phyloP scores from a whole-genome alignment of 192 early-diverging fungal genomes.

The Kickxella alabastrina region DNA sequence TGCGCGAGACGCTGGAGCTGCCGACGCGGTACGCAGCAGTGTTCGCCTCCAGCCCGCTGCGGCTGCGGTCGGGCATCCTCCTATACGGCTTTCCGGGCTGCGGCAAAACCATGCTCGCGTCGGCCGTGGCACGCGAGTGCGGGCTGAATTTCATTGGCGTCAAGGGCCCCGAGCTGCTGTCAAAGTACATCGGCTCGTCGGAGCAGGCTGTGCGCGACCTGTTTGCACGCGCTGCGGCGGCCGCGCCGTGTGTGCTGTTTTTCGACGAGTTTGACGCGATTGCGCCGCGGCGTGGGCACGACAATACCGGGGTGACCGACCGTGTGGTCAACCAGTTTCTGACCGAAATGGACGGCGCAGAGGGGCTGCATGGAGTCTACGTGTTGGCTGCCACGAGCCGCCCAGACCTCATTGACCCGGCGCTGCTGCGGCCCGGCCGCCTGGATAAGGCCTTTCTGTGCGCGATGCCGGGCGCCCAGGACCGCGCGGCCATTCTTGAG shows the following conservation, averaged over 20 bases:
- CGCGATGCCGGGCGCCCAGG: conserved; percentile 69
- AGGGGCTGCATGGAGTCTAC: conserved; percentile 93
- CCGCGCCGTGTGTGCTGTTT: conserved; percentile 92
- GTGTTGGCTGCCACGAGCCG: conserved; percentile 89
- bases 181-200: conserved; percentile 98
- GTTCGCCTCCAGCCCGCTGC: conserved; percentile 82
- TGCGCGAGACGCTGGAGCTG: conserved; percentile 93
- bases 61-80: conserved; percentile 87
- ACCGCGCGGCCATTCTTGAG: conserved; percentile 77
- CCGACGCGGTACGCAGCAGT: conserved; percentile 89
- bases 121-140: conserved; percentile 93
- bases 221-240: conserved; percentile 90
- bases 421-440: conserved; percentile 74
- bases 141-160: conserved; percentile 95
- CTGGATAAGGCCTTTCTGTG: conserved; percentile 83
- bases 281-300: conserved; percentile 93
- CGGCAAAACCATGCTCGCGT: conserved; percentile 94
- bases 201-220: conserved; percentile 93
- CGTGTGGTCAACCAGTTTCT: conserved; percentile 98
- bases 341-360: conserved; percentile 98
- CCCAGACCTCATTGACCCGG: conserved; percentile 83
- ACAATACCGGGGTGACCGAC: conserved; percentile 98
- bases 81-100: conserved; percentile 98
- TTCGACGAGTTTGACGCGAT: conserved; percentile 99
- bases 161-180: conserved; percentile 96